Conservation (phyloP, 352 stramenopile genomes). For the Proteromonas lacertae region DNA sequence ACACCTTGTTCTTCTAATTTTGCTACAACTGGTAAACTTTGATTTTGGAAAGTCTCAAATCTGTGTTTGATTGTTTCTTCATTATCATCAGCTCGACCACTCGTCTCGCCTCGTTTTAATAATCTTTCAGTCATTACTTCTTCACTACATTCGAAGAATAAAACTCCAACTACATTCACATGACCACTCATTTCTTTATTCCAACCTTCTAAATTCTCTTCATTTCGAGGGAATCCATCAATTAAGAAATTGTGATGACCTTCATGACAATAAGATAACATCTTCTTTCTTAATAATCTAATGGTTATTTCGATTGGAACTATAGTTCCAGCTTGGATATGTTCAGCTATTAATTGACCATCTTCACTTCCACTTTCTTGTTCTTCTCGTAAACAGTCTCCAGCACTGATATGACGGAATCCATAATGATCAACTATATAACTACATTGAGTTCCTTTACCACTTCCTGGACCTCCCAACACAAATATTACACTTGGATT, state of each 20-base stretch:
- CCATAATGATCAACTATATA: too few species aligned
- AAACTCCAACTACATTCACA: conserved; percentile 16
- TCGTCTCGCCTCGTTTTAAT: conserved; percentile 47
- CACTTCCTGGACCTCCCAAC: too few species aligned
- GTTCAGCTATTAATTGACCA: conserved; percentile 40
- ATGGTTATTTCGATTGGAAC: conserved; percentile 34
- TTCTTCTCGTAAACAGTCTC: conserved; percentile 36
- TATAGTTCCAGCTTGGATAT: conserved; percentile 52
- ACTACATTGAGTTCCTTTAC: too few species aligned
- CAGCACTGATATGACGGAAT: conserved; percentile 43
- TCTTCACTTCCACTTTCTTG: conserved; percentile 30
- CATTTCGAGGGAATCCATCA: conserved; percentile 57
- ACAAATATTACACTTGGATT: too few species aligned
- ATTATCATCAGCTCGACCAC: conserved; percentile 52
- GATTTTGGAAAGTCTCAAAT: conserved; percentile 29
- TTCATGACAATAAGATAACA: conserved; percentile 33
- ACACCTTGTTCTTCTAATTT: background rate
- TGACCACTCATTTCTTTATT: conserved; percentile 19
- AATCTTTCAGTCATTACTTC: conserved; percentile 43
- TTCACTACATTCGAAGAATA: conserved; percentile 36
- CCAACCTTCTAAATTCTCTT: conserved; percentile 36
- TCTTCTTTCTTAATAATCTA: conserved; percentile 22
- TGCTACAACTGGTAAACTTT: conserved; percentile 12
- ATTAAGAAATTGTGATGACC: conserved; percentile 44
- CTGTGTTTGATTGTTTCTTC: conserved; percentile 51